Evolutionary conservation across 345 rosid genomes (phyloP).

Genomic region (Citrus sinensis): DNA sequence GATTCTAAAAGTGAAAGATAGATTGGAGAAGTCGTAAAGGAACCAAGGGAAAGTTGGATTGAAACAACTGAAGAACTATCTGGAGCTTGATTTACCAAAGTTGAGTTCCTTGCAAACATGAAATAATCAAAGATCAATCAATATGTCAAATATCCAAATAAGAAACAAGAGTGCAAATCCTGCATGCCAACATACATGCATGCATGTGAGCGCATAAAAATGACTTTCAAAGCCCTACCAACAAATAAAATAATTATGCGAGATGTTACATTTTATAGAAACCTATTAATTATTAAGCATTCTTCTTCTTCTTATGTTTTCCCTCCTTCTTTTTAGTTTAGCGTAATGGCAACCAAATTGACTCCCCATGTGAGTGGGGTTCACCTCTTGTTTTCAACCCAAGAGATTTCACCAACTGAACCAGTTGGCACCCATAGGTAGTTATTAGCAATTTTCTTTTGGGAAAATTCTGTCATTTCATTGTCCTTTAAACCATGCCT

Average conservation of each 20-base stretch:
- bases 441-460: background rate
- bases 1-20: slow-evolving; percentile 54
- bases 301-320: no score
- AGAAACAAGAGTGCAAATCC: no score
- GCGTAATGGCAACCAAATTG: no score
- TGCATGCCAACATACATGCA: no score
- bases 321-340: no score
- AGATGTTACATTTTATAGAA: background rate
- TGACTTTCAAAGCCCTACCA: background rate
- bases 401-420: background rate
- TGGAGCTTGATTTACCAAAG: slow-evolving; percentile 34
- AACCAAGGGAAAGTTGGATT: slow-evolving; percentile 64
- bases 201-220: background rate
- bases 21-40: slow-evolving; percentile 56
- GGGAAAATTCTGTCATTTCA: background rate
- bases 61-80: slow-evolving; percentile 54
- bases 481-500: background rate
- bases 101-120: slow-evolving; percentile 45
- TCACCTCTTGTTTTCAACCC: no score
- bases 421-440: background rate
- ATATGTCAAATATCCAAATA: background rate
- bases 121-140: slow-evolving; percentile 23
- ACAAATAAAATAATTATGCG: background rate
- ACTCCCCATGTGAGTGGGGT: no score
- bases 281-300: no score